A percentile compares a stretch with the other conserved stretches of the same genome.
These are phyloP conservation scores for Leishmania aethiopica DNA, from an alignment of 208 protist species.

Conservation along the genomic window DNA sequence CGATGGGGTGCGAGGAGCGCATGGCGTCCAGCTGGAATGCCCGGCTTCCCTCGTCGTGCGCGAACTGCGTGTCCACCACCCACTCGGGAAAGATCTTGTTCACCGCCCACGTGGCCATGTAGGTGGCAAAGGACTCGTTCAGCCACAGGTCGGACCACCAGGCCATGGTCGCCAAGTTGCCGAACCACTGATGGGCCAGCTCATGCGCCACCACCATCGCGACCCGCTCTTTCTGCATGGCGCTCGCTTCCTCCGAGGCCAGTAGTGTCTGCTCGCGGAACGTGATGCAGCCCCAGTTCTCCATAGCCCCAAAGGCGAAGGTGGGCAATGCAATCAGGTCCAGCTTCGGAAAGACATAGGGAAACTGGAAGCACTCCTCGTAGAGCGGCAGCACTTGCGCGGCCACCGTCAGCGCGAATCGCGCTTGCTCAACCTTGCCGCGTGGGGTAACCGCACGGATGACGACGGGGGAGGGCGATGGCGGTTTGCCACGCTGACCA, in stretches of 20 bases:
- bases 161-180: constrained; percentile 98
- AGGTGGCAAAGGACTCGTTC: constrained; percentile 97
- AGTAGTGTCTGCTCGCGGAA: constrained; percentile 92
- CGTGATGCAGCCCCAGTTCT: constrained; percentile 97
- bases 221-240: constrained; percentile 53
- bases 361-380: constrained; percentile 81
- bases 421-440: constrained; percentile 48
- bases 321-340: constrained; percentile 96
- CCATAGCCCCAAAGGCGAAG: constrained; percentile 97
- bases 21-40: constrained; percentile 87
- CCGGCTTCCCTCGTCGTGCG: constrained; percentile 59
- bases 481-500: neutral
- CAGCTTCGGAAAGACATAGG: constrained; percentile 94
- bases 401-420: constrained; percentile 85
- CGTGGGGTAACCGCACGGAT: constrained; percentile 60
- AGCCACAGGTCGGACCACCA: constrained; percentile 99
- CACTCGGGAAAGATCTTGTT: constrained; percentile 86
- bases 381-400: constrained; percentile 70
- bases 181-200: constrained; percentile 98
- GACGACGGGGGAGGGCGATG: constrained; percentile 7
- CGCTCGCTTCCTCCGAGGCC: constrained; percentile 50
- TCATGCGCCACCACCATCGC: constrained; percentile 93
- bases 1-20: constrained; percentile 90
- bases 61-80: constrained; percentile 77
- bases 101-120: constrained; percentile 77